These are phyloP conservation scores for Chrysoporthe cubensis DNA, from an alignment of 2,329 filamentous ascomycete species.

Conservation along the genomic window DNA sequence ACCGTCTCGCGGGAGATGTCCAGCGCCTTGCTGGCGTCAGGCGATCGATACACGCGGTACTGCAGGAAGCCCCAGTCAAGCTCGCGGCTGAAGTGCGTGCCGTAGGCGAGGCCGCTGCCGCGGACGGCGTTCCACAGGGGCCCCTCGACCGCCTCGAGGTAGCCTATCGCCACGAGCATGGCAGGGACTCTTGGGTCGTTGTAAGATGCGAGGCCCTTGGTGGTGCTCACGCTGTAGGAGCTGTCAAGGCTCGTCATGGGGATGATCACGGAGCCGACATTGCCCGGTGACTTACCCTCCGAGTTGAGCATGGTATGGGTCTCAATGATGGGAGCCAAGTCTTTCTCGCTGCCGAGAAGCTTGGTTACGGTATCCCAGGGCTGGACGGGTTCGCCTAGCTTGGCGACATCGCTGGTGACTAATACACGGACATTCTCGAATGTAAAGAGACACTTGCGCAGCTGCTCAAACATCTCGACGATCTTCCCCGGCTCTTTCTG, in stretches of 20 bases:
- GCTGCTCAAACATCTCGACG: conserved; percentile 74
- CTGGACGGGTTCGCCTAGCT: conserved; percentile 74
- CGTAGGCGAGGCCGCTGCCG: conserved; percentile 91
- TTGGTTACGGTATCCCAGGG: conserved; percentile 73
- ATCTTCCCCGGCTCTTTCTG: conserved; percentile 76
- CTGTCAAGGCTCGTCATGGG: conserved; percentile 93
- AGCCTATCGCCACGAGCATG: conserved; percentile 84
- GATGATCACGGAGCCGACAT: conserved; percentile 74
- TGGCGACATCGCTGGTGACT: conserved; percentile 78
- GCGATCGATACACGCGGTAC: conserved; percentile 87
- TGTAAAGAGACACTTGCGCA: conserved; percentile 76
- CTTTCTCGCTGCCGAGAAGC: conserved; percentile 51
- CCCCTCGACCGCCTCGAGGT: conserved; percentile 91
- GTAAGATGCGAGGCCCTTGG: conserved; percentile 75
- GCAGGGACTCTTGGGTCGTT: conserved; percentile 79
- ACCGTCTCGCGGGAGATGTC: conserved; percentile 76
- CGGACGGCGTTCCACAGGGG: conserved; percentile 93
- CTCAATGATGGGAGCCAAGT: conserved; percentile 72
- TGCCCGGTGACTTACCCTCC: conserved; percentile 75
- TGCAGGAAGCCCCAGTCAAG: conserved; percentile 79
- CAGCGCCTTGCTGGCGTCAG: conserved; percentile 87
- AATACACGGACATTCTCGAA: conserved; percentile 85
- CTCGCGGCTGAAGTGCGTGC: conserved; percentile 77
- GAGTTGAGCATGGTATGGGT: conserved; percentile 73
- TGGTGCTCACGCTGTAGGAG: conserved; percentile 80